phyloP scores from a whole-genome alignment of 257 asterid species.

The Solanum gandarillasii region DNA sequence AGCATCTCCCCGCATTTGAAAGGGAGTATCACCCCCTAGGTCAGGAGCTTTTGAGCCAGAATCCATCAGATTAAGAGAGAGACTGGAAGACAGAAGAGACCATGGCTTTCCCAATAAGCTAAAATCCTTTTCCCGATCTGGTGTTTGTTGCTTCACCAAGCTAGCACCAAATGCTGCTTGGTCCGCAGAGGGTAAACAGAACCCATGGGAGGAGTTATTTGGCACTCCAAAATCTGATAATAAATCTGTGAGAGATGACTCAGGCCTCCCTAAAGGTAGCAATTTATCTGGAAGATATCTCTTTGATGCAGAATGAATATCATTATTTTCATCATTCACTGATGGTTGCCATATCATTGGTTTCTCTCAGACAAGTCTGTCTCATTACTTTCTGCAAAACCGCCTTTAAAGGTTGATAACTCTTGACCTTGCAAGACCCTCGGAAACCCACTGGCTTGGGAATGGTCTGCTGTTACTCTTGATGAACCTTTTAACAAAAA shows the following conservation, averaged over 20 bases:
- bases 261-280: conserved; percentile 58
- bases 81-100: conserved; percentile 43
- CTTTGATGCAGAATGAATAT: conserved; percentile 31
- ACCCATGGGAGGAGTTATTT: conserved; percentile 30
- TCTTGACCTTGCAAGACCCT: conserved; percentile 99
- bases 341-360: conserved; percentile 41
- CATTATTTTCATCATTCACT: conserved; percentile 52
- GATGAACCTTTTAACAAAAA: conserved; percentile 40
- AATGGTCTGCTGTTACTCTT: conserved; percentile 60
- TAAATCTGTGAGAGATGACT: conserved; percentile 59
- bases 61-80: conserved; percentile 67
- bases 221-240: conserved; percentile 75
- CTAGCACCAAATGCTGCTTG: conserved; percentile 18
- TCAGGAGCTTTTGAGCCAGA: conserved; percentile 30
- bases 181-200: conserved; percentile 27
- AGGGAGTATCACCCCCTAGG: conserved; percentile 28
- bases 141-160: conserved; percentile 25
- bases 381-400: conserved; percentile 52
- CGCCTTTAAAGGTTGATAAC: conserved; percentile 60
- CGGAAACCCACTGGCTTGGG: conserved; percentile 48
- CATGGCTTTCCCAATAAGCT: conserved; percentile 40
- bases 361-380: conserved; percentile 54
- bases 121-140: conserved; percentile 43
- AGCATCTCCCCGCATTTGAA: conserved; percentile 36
- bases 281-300: conserved; percentile 45